A percentile compares a stretch with the other conserved stretches of the same genome.
phyloP scores from a whole-genome alignment of 441 rosid genomes.

The Dalechampia spathulata region DNA sequence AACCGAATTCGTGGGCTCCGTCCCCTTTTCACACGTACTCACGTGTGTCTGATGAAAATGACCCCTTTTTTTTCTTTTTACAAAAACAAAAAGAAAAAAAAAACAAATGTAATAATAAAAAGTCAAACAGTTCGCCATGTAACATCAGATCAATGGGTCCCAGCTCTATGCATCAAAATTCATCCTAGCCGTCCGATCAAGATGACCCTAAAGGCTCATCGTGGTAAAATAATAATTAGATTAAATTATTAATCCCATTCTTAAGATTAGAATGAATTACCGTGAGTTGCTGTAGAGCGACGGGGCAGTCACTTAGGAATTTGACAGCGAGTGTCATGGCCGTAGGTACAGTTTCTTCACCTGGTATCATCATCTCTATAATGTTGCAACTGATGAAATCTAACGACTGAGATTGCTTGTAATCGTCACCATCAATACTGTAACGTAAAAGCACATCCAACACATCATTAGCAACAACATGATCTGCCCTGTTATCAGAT shows the following conservation, averaged over 20 bases:
- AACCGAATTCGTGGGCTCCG: constrained; percentile 20
- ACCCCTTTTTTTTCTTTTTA: no score
- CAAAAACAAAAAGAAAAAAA: no score
- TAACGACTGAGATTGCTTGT: constrained; percentile 48
- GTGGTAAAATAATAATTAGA: no score
- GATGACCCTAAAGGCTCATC: background rate
- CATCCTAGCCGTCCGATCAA: constrained; percentile 28
- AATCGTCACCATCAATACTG: constrained; percentile 31
- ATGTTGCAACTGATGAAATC: constrained; percentile 65
- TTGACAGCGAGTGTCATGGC: constrained; percentile 79
- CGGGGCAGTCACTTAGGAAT: constrained; percentile 69
- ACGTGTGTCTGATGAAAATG: constrained; percentile 36
- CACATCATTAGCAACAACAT: constrained; percentile 33
- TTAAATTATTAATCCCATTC: no score
- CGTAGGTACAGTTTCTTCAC: constrained; percentile 85
- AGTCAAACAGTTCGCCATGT: constrained; percentile 29
- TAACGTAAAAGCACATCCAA: constrained; percentile 66
- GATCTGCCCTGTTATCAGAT: constrained; percentile 4
- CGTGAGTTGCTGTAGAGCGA: constrained; percentile 48
- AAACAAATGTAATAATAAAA: background rate
- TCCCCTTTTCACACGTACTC: constrained; percentile 6
- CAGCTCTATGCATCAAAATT: background rate
- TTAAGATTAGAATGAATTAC: no score
- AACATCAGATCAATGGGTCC: no score
- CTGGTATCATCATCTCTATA: constrained; percentile 96